A percentile compares a stretch with the other conserved stretches of the same genome.
Evolutionary conservation across 768 basidiomycete genomes (phyloP).

Genomic region (Termitomyces eurrhizus): DNA sequence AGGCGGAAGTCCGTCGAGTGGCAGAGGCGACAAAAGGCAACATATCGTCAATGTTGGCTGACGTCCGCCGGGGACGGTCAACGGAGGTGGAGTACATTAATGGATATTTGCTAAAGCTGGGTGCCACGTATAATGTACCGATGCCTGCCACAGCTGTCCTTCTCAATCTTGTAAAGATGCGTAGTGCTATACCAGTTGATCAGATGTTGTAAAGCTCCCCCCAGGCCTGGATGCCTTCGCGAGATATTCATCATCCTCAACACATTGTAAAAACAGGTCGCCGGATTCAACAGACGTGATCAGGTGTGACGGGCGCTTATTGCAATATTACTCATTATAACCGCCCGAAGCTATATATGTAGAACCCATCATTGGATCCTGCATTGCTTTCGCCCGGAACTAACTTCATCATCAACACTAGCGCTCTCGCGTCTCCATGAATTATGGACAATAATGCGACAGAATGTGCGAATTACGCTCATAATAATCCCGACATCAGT

Average conservation of each 20-base stretch:
- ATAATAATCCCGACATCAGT: constrained; percentile 30
- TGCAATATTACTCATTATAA: not conserved
- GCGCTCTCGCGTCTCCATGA: not conserved
- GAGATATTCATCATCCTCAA: not conserved
- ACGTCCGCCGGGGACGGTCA: constrained; percentile 52
- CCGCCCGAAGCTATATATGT: not conserved
- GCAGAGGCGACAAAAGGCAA: constrained; percentile 57
- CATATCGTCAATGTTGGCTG: constrained; percentile 77
- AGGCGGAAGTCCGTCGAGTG: constrained; percentile 55
- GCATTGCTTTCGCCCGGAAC: not conserved
- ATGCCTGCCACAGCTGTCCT: constrained; percentile 59
- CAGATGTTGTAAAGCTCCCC: constrained; percentile 27
- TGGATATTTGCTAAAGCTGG: constrained; percentile 72
- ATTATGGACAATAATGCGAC: constrained; percentile 7
- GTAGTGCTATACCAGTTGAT: constrained; percentile 52
- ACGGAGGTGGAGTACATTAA: constrained; percentile 86
- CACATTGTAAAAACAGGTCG: not conserved
- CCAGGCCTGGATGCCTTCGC: not conserved
- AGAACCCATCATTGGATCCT: not conserved
- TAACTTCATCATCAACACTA: too few species aligned
- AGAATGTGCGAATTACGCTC: constrained; percentile 15
- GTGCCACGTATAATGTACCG: constrained; percentile 47
- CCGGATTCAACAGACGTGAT: not conserved
- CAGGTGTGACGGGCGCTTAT: not conserved
- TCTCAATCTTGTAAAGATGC: constrained; percentile 56